Evolutionary conservation across 345 rosid species (phyloP).

Genomic region (Punica granatum): DNA sequence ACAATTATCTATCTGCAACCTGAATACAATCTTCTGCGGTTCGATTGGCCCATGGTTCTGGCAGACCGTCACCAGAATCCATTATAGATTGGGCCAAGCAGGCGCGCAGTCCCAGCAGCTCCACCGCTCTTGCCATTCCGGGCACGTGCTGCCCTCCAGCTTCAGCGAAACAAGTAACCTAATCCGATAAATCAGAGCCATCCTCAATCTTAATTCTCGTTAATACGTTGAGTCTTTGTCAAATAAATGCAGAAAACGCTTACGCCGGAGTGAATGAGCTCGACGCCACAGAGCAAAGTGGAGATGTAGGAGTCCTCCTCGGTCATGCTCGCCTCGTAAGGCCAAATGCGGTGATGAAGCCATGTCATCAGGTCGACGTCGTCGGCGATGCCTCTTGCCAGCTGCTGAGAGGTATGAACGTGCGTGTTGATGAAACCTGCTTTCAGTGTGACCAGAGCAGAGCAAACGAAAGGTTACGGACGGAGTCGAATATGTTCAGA

Average conservation of each 20-base stretch:
- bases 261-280: constrained; percentile 66
- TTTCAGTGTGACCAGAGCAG: background rate
- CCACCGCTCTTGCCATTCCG: constrained; percentile 62
- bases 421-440: constrained; percentile 61
- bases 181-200: constrained; percentile 6
- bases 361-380: constrained; percentile 60
- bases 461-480: background rate
- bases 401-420: constrained; percentile 68
- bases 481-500: background rate
- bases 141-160: constrained; percentile 68
- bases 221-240: background rate
- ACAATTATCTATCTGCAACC: constrained; percentile 26
- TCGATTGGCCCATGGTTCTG: constrained; percentile 47
- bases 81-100: constrained; percentile 51
- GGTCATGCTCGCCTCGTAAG: constrained; percentile 61
- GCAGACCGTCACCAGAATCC: constrained; percentile 66
- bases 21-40: constrained; percentile 51
- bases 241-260: background rate
- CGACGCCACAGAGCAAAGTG: constrained; percentile 57
- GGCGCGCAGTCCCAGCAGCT: constrained; percentile 55
- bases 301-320: constrained; percentile 58
- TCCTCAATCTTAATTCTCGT: background rate
- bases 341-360: constrained; percentile 66
- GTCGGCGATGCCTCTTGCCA: constrained; percentile 64
- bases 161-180: constrained; percentile 78